Evolutionary conservation across 2,329 filamentous ascomycete species (phyloP), one percentile per base, ranked within the genome.

Genomic region (Alternaria postmessia): DNA sequence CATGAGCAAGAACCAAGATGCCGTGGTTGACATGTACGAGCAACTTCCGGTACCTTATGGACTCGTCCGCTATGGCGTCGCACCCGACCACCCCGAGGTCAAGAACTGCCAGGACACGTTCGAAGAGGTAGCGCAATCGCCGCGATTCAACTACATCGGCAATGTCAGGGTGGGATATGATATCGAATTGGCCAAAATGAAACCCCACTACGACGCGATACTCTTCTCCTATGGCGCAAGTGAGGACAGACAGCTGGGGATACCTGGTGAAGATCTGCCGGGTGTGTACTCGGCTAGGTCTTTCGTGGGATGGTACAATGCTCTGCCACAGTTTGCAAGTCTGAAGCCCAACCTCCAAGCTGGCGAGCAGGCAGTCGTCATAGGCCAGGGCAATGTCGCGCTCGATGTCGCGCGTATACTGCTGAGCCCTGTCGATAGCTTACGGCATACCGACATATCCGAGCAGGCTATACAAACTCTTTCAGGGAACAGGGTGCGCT

Each of bases 101-200:
- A 99, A 99, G 93, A 98, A 97, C 75, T 98, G 94, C 76, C 90
- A 96, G 82, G 92, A 95, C 14, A 97, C 93, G 71, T 97, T 99
- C 71, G 88, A 91, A 65, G 91, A 97, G 75, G 91, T 98, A 39
- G 95, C 94, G 1, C 83, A 86, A 32, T 94, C 91, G 3, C 87
- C 91, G 1, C 87, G 89, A 54, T 98, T 98, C 80, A 92, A 89
- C 53, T 99, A 97, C 75, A 84, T 97, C 47, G 95, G 95, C 57
- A 99, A 99, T 73, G 86, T 96, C 44, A 87, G 91, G 5, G 85
- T 99, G 52, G 94, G 94, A 9, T 83, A 84, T 42, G 79, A 83
- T 59, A 81, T 98, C 3, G 88, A 91, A 5, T 82, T 99, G 14
- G 76, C 83, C 14, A 81, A 86, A 8, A 82, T 99, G 39, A 86